Evolutionary conservation across 768 basidiomycete genomes (phyloP).

Genomic region (Panaeolus papilionaceus): DNA sequence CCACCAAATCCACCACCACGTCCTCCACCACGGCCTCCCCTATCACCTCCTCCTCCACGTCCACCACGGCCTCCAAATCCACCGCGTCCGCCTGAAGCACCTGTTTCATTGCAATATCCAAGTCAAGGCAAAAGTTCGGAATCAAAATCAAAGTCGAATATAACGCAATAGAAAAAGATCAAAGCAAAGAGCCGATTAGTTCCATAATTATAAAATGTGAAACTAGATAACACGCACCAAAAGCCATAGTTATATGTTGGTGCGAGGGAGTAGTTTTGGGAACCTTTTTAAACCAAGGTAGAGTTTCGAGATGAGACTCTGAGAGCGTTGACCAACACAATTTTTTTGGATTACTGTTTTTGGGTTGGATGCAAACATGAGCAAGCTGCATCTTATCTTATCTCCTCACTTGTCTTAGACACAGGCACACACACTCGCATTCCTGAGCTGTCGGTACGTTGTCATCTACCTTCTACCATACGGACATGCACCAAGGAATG

Average conservation of each 20-base stretch:
- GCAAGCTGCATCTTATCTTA: conserved; percentile 25
- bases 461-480: too few species aligned
- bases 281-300: conserved; percentile 10
- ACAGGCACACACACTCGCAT: too few species aligned
- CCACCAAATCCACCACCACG: conserved; percentile 48
- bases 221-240: conserved; percentile 30
- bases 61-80: conserved; percentile 64
- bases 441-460: too few species aligned
- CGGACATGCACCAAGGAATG: too few species aligned
- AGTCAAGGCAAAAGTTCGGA: conserved; percentile 1
- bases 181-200: neutral
- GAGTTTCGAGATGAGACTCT: conserved; percentile 15
- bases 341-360: conserved; percentile 28
- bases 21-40: conserved; percentile 47
- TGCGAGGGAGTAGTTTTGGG: conserved; percentile 21
- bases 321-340: conserved; percentile 22
- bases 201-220: neutral
- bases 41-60: conserved; percentile 43
- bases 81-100: conserved; percentile 77
- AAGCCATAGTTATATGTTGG: conserved; percentile 35
- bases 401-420: neutral
- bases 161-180: neutral
- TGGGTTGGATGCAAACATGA: conserved; percentile 21
- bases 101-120: conserved; percentile 26
- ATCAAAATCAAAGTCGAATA: neutral